Evolutionary conservation across 2,329 filamentous ascomycete species (phyloP), one percentile per base, ranked within the genome.

Genomic region (Neobulgaria alba): DNA sequence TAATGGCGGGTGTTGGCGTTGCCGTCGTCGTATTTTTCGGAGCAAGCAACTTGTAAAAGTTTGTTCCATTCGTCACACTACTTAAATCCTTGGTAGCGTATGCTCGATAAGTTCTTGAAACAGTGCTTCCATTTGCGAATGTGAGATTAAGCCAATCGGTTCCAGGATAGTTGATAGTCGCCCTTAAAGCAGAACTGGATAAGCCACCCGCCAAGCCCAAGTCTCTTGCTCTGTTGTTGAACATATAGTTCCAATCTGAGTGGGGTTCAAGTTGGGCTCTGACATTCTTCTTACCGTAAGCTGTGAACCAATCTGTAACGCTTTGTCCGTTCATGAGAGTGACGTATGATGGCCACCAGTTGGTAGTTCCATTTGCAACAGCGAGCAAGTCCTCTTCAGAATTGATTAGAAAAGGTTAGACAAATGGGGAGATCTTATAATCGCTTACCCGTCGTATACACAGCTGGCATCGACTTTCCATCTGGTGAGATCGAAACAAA

Each of bases 401-500:
- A 12, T n/a, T n/a, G n/a, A n/a, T n/a, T n/a, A n/a, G n/a, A n/a
- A n/a, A n/a, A n/a, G n/a, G n/a, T n/a, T n/a, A n/a, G n/a, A n/a
- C n/a, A n/a, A n/a, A n/a, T n/a, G n/a, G n/a, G n/a, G n/a, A n/a
- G n/a, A n/a, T n/a, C n/a, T n/a, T n/a, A n/a, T n/a, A n/a, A n/a
- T n/a, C n/a, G 7, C 30, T 8, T 41, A 52, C 52, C 44, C 14
- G 46, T 39, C 5, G 60, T 31, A 35, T 64, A 62, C 3, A 61
- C 52, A 32, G 62, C 56, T 1, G 63, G 64, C 4, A 57, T 35
- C 37, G 59, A 30, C 4, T 50, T 57, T 5, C 77, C 78, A 54
- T 82, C 75, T 2, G 59, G 44, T 0, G 76, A 81, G 3, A 80
- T 65, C 0, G 77, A 79, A 0, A 79, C 72, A 2, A 82, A 53